phyloP scores from a whole-genome alignment of 441 rosid genomes.

The Biscutella auriculata region DNA sequence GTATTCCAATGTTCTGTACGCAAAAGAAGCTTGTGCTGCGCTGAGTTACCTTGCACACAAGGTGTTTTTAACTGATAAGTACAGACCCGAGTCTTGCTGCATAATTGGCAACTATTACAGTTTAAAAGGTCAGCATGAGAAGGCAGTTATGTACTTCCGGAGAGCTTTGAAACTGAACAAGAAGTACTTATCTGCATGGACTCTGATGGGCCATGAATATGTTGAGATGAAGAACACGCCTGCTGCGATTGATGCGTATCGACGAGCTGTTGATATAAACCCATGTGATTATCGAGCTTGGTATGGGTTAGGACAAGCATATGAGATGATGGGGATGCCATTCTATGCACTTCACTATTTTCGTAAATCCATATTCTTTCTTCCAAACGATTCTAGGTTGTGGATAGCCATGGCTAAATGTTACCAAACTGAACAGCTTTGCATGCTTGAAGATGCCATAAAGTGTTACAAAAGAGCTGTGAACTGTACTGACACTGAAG shows the following conservation, averaged over 20 bases:
- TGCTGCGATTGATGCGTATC: conserved; percentile 87
- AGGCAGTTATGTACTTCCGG: conserved; percentile 74
- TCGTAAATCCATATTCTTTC: conserved; percentile 70
- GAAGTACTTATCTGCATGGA: conserved; percentile 88
- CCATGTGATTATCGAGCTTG: conserved; percentile 85
- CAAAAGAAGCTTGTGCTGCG: conserved; percentile 78
- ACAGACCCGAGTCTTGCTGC: conserved; percentile 92
- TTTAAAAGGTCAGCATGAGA: conserved; percentile 87
- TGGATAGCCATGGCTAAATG: conserved; percentile 98
- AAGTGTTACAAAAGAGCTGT: conserved; percentile 87
- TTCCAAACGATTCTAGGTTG: conserved; percentile 72
- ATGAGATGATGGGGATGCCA: conserved; percentile 89
- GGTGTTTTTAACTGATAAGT: conserved; percentile 72
- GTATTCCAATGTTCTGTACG: conserved; percentile 86
- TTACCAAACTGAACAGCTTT: conserved; percentile 72
- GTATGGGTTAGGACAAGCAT: conserved; percentile 94
- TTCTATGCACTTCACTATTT: conserved; percentile 83
- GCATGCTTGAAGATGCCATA: conserved; percentile 83
- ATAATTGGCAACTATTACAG: conserved; percentile 91
- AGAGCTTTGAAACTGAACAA: conserved; percentile 90
- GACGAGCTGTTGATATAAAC: conserved; percentile 81
- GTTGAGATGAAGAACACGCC: conserved; percentile 93
- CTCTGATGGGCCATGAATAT: conserved; percentile 92
- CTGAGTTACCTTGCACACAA: conserved; percentile 85
- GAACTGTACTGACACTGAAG: conserved; percentile 70